Conservation (phyloP, 495 filamentous ascomycete genomes). For the Aspergillus sparsus region DNA sequence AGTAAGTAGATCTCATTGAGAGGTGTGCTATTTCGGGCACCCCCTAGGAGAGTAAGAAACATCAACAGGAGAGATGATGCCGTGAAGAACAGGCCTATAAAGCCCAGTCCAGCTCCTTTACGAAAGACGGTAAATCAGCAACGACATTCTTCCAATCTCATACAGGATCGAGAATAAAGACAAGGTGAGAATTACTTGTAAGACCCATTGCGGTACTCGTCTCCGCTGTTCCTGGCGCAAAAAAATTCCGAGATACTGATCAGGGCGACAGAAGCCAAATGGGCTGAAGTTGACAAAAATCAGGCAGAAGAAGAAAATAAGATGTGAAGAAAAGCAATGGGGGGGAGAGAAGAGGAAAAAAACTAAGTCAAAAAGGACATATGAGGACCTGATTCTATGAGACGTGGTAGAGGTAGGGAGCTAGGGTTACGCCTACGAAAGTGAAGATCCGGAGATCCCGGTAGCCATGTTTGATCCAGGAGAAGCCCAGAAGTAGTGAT, state of each 20-base stretch:
- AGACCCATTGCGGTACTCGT: slow-evolving; percentile 30
- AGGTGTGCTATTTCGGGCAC: slow-evolving; percentile 58
- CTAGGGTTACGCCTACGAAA: slow-evolving; percentile 24
- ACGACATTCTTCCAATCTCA: background rate
- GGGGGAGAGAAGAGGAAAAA: background rate
- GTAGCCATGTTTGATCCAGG: slow-evolving; percentile 6
- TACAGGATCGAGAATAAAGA: background rate
- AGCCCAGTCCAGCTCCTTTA: slow-evolving; percentile 51
- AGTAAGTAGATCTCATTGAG: slow-evolving; percentile 81
- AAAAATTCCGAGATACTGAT: background rate
- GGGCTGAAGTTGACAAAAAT: background rate
- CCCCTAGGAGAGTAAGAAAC: slow-evolving; percentile 78
- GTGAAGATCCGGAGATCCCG: slow-evolving; percentile 28
- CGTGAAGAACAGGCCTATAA: slow-evolving; percentile 73
- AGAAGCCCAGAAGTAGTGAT: slow-evolving; percentile 26
- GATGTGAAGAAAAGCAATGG: slow-evolving; percentile 3
- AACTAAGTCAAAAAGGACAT: background rate
- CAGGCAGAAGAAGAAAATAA: background rate
- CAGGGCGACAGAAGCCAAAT: background rate
- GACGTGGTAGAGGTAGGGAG: background rate
- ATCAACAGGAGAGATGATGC: slow-evolving; percentile 72
- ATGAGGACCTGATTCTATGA: slow-evolving; percentile 12
- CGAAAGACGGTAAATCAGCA: slow-evolving; percentile 8
- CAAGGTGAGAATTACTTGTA: slow-evolving; percentile 34
- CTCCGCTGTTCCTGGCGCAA: slow-evolving; percentile 7